Evolutionary conservation across 2,329 filamentous ascomycete species (phyloP).

Genomic region (Pseudovirgaria hyperparasitica): DNA sequence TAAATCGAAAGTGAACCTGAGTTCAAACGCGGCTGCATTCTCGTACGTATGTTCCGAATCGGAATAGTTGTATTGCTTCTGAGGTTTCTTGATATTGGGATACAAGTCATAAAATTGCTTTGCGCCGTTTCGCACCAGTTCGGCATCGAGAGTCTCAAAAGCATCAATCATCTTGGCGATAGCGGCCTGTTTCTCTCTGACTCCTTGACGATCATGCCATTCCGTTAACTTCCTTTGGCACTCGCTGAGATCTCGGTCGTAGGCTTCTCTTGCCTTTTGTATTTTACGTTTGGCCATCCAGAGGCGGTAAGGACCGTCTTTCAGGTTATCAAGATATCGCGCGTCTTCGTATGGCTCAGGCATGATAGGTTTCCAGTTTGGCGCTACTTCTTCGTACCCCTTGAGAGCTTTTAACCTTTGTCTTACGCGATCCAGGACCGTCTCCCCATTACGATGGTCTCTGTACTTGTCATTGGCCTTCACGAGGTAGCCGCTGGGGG

Average conservation of each 20-base stretch:
- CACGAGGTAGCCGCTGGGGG: constrained; percentile 20
- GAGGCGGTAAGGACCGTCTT: constrained; percentile 46
- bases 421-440: constrained; percentile 49
- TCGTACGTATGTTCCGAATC: constrained; percentile 1
- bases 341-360: constrained; percentile 29
- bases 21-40: constrained; percentile 30
- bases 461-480: constrained; percentile 20
- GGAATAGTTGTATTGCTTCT: constrained; percentile 7
- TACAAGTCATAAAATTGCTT: constrained; percentile 56
- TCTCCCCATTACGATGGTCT: constrained; percentile 28
- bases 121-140: constrained; percentile 44
- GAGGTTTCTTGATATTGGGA: constrained; percentile 29
- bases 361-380: constrained; percentile 17
- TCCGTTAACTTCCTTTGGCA: constrained; percentile 13
- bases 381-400: constrained; percentile 21
- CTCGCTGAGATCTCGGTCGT: constrained; percentile 21
- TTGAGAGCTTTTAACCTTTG: constrained; percentile 38
- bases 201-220: constrained; percentile 14
- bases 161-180: constrained; percentile 39
- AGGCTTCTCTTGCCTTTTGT: constrained; percentile 21
- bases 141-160: constrained; percentile 42
- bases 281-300: constrained; percentile 37
- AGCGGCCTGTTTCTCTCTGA: constrained; percentile 42
- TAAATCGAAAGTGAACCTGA: constrained; percentile 38
- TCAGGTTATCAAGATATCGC: constrained; percentile 42